These are phyloP conservation scores for Grigorovia transvaalensis DNA, from an alignment of 805 yeast species.

Conservation along the genomic window DNA sequence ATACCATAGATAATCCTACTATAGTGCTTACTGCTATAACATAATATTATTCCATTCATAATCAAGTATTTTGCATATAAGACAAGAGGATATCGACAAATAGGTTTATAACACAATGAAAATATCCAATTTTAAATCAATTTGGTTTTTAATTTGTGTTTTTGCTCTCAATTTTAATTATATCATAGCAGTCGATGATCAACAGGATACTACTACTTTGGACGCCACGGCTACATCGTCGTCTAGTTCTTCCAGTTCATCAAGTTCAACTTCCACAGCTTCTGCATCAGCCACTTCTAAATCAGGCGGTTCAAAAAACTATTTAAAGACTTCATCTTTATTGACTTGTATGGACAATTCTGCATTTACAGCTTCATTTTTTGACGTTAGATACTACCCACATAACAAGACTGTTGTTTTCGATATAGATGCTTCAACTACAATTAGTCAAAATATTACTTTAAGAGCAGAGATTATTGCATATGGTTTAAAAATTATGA, in stretches of 20 bases:
- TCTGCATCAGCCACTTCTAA: not conserved
- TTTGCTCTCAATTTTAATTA: not conserved
- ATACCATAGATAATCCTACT: not conserved
- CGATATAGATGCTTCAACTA: slow-evolving; percentile 67
- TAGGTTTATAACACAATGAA: not conserved
- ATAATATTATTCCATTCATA: not conserved
- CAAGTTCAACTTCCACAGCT: not conserved
- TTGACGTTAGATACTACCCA: slow-evolving; percentile 68
- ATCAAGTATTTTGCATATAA: too few species aligned
- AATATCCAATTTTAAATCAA: not conserved
- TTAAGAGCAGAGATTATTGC: slow-evolving; percentile 61
- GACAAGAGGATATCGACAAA: too few species aligned
- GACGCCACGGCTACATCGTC: not conserved
- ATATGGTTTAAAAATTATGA: slow-evolving; percentile 64
- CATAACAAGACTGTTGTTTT: slow-evolving; percentile 50
- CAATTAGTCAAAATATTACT: slow-evolving; percentile 59
- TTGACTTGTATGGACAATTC: slow-evolving; percentile 90
- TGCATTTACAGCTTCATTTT: slow-evolving; percentile 71
- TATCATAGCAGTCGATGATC: not conserved
- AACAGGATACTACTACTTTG: not conserved
- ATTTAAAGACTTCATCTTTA: slow-evolving; percentile 51
- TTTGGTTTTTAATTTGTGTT: not conserved
- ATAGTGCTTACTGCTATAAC: not conserved
- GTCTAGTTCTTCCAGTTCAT: not conserved
- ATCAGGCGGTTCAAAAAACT: slow-evolving; percentile 7